Conservation (phyloP, 2,329 filamentous ascomycete genomes). For the Aspergillus sp. region DNA sequence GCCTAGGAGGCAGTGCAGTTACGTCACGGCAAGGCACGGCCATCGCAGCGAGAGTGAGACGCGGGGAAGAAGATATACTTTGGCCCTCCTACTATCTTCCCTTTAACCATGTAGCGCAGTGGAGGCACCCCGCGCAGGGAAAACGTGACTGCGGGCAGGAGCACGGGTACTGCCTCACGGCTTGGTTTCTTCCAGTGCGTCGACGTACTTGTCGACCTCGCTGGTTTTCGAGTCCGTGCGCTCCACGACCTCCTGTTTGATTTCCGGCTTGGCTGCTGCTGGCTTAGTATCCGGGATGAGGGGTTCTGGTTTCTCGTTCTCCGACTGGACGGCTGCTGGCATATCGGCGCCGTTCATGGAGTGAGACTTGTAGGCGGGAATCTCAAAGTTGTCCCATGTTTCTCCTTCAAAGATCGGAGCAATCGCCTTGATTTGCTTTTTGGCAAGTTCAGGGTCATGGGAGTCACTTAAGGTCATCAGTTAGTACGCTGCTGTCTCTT, state of each 20-base stretch:
- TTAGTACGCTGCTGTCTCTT: conserved; percentile 10
- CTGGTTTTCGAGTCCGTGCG: conserved; percentile 8
- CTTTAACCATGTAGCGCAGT: conserved; percentile 1
- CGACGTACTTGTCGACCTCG: conserved; percentile 44
- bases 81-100: not conserved
- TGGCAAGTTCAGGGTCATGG: conserved; percentile 68
- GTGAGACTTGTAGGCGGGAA: conserved; percentile 54
- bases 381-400: conserved; percentile 59
- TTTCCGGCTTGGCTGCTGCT: not conserved
- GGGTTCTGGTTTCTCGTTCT: not conserved
- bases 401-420: conserved; percentile 84
- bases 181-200: conserved; percentile 39
- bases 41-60: not conserved
- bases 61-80: not conserved
- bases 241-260: conserved; percentile 7
- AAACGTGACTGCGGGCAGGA: not conserved
- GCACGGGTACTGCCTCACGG: conserved; percentile 13
- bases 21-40: conserved; percentile 9
- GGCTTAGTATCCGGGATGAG: not conserved
- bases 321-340: not conserved
- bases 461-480: conserved; percentile 59
- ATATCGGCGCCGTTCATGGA: conserved; percentile 10
- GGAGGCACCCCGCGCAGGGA: not conserved
- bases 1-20: not conserved
- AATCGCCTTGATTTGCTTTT: conserved; percentile 83